phyloP scores from a whole-genome alignment of 768 basidiomycete genomes.

The Gloeopeniophorella convolvens region DNA sequence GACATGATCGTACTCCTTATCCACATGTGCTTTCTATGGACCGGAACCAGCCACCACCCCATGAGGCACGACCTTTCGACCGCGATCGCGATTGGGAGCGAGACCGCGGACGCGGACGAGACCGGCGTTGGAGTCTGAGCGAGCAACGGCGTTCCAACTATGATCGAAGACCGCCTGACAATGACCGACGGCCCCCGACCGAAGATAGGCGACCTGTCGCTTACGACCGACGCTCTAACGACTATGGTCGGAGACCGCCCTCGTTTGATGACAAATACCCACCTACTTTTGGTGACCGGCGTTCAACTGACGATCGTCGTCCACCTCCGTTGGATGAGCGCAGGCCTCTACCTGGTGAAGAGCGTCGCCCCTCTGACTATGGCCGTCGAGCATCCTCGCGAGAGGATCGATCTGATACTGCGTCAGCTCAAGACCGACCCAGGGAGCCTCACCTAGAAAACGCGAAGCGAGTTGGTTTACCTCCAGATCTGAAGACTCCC shows the following conservation, averaged over 20 bases:
- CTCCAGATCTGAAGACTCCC: constrained; percentile 1
- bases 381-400: constrained; percentile 15
- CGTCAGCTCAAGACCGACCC: constrained; percentile 5
- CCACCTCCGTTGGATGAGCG: too few relatives aligned
- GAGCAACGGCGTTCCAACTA: constrained; percentile 32
- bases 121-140: constrained; percentile 31
- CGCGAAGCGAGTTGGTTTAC: constrained; percentile 1
- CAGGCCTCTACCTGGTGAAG: too few relatives aligned
- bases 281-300: constrained; percentile 12
- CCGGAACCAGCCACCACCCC: constrained; percentile 23
- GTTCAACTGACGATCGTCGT: constrained; percentile 1
- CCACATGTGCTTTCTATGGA: constrained; percentile 24
- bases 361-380: too few relatives aligned
- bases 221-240: constrained; percentile 16
- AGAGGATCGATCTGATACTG: constrained; percentile 16
- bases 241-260: constrained; percentile 21
- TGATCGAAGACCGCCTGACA: constrained; percentile 35
- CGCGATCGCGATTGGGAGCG: constrained; percentile 30
- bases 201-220: constrained; percentile 37
- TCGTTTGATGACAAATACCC: constrained; percentile 21
- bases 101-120: constrained; percentile 22
- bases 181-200: constrained; percentile 36
- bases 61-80: constrained; percentile 29
- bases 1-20: constrained; percentile 18
- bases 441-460: constrained; percentile 1